Evolutionary conservation across 495 filamentous ascomycete genomes (phyloP).

Genomic region (Neurospora sp.): DNA sequence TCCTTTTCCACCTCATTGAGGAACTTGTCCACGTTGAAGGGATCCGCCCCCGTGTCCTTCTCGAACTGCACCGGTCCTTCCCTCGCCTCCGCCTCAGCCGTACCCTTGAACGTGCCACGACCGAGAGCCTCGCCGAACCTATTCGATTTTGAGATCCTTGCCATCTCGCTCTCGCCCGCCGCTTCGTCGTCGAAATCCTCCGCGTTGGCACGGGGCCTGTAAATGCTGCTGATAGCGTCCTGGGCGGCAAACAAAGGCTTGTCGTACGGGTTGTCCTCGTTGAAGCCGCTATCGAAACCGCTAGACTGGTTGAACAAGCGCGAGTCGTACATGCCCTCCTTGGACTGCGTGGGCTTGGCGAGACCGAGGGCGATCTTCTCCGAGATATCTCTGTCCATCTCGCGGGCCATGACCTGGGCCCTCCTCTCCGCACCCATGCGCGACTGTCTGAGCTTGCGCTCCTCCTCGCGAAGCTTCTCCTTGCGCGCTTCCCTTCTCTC

Average conservation of each 20-base stretch:
- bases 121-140: conserved; percentile 77
- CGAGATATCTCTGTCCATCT: conserved; percentile 94
- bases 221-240: conserved; percentile 92
- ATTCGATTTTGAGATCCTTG: conserved; percentile 70
- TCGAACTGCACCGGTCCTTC: conserved; percentile 98
- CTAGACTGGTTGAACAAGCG: conserved; percentile 89
- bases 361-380: conserved; percentile 95
- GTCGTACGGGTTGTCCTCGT: conserved; percentile 96
- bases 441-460: conserved; percentile 84
- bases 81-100: conserved; percentile 74
- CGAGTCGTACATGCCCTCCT: conserved; percentile 93
- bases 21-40: conserved; percentile 90
- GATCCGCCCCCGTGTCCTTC: conserved; percentile 74
- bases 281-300: conserved; percentile 83
- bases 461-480: conserved; percentile 70
- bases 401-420: conserved; percentile 83
- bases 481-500: conserved; percentile 69
- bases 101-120: conserved; percentile 84
- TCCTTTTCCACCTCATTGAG: conserved; percentile 65
- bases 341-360: conserved; percentile 84
- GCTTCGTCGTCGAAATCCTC: conserved; percentile 69
- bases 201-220: conserved; percentile 65
- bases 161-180: conserved; percentile 71
- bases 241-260: conserved; percentile 95
- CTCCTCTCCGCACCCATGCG: conserved; percentile 90